Conservation (phyloP, 192 early-diverging fungal genomes). For the Entomortierella lignicola region DNA sequence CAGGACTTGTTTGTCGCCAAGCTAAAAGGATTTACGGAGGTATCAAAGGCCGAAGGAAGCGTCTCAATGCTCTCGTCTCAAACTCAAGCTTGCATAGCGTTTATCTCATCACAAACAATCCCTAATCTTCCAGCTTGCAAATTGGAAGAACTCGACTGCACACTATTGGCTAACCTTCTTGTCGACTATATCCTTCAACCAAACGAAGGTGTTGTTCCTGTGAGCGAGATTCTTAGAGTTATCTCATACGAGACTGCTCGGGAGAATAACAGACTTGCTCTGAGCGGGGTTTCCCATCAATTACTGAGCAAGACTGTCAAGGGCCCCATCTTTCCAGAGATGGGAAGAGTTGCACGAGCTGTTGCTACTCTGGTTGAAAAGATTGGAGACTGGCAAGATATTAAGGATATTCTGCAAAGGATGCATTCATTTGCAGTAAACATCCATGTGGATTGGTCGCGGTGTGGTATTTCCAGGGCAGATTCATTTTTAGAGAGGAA, state of each 20-base stretch:
- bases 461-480: conserved; percentile 19
- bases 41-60: conserved; percentile 1
- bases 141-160: conserved; percentile 13
- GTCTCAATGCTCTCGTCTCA: conserved; percentile 2
- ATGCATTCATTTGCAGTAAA: conserved; percentile 47
- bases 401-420: conserved; percentile 14
- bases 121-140: conserved; percentile 44
- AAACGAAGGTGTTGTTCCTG: conserved; percentile 36
- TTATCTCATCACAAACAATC: conserved; percentile 39
- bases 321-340: conserved; percentile 44
- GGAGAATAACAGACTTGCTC: conserved; percentile 2
- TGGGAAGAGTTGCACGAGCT: conserved; percentile 45
- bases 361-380: conserved; percentile 31
- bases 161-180: conserved; percentile 22
- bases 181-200: conserved; percentile 33
- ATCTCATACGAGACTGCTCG: conserved; percentile 24
- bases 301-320: conserved; percentile 25
- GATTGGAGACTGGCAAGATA: conserved; percentile 16
- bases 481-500: conserved; percentile 29
- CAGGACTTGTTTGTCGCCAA: conserved; percentile 35
- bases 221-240: conserved; percentile 34
- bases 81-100: conserved; percentile 40
- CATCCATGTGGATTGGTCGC: conserved; percentile 44
- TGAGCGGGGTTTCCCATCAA: conserved; percentile 10
- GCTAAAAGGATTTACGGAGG: conserved; percentile 2